Evolutionary conservation across 352 stramenopile genomes (phyloP), one percentile per base, ranked within the genome.

Genomic region (Phytopythium montanum): DNA sequence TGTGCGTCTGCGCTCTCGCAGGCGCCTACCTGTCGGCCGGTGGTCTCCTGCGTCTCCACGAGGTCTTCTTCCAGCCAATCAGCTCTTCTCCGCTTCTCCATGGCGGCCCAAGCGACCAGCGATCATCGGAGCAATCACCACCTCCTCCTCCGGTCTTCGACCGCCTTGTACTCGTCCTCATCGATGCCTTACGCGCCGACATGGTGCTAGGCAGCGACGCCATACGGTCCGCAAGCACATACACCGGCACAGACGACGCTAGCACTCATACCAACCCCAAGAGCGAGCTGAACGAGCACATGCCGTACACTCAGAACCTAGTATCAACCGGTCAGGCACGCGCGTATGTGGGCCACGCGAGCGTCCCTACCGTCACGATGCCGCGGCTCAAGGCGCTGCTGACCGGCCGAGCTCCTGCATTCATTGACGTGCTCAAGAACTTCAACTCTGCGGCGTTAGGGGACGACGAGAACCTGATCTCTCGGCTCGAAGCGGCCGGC

Each of bases 371-470:
- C 5, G 88, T 96, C 52, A 96, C 88, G 25, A 96, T 96, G 88
- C 88, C 88, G 44, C 74, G 88, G 1, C 72, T 96, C 2, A 96
- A 96, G 61, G 88, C 88, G 25, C 72, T 96, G 38, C 70, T 94
- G 46, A 95, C 88, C 10, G 88, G 88, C 26, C 91, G 90, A 62
- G 66, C 88, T 19, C 88, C 88, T 0, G 81, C 83, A 8, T 96
- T 96, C 74, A 95, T 96, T 61, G 88, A 96, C 61, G 88, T 96
- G 50, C 65, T 96, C 36, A 94, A 95, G 66, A 96, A 96, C 56
- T 94, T 96, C 56, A 94, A 96, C 57, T 95, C 88, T 4, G 87
- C 74, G 25, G 79, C 79, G n/a, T 68, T 96, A 23, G 68, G 54
- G 25, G 65, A 71, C 0, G 81, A 95, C 25, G 72, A 84, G 14